Percentiles rank a stretch among this genome's conserved stretches.
phyloP scores from a whole-genome alignment of 257 asterid species.

The Schizonepeta tenuifolia region DNA sequence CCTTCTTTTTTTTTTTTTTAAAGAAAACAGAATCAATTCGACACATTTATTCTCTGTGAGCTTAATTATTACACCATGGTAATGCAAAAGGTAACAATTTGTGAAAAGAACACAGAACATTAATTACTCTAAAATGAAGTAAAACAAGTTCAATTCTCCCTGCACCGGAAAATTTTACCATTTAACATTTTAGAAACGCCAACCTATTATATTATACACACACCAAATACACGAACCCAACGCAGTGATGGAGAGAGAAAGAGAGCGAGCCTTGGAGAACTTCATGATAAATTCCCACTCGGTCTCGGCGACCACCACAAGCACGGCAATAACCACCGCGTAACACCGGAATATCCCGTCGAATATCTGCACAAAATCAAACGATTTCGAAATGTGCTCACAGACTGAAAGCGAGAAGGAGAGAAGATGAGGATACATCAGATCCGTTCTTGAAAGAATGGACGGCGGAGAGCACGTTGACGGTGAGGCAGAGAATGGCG shows the following conservation, averaged over 20 bases:
- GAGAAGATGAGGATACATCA: conserved; percentile 54
- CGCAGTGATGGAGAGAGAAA: neutral
- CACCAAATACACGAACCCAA: conserved; percentile 1
- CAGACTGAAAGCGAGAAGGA: neutral
- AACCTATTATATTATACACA: no score
- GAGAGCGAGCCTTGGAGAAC: conserved; percentile 66
- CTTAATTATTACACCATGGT: neutral
- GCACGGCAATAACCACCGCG: conserved; percentile 71
- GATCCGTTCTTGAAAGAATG: conserved; percentile 74
- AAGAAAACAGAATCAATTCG: neutral
- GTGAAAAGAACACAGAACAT: no score
- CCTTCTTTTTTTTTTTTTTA: no score
- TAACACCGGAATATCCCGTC: conserved; percentile 98
- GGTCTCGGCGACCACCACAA: conserved; percentile 87
- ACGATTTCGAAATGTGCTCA: neutral
- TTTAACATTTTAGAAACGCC: neutral
- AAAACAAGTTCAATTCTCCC: neutral
- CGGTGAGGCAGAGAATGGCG: conserved; percentile 79
- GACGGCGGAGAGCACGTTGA: conserved; percentile 82
- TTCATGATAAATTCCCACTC: conserved; percentile 79
- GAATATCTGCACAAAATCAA: conserved; percentile 54
- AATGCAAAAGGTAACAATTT: no score
- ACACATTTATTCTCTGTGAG: neutral
- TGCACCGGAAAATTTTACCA: conserved; percentile 14
- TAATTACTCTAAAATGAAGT: neutral